phyloP scores from a whole-genome alignment of 495 filamentous ascomycete species.

The Thozetella sp. region DNA sequence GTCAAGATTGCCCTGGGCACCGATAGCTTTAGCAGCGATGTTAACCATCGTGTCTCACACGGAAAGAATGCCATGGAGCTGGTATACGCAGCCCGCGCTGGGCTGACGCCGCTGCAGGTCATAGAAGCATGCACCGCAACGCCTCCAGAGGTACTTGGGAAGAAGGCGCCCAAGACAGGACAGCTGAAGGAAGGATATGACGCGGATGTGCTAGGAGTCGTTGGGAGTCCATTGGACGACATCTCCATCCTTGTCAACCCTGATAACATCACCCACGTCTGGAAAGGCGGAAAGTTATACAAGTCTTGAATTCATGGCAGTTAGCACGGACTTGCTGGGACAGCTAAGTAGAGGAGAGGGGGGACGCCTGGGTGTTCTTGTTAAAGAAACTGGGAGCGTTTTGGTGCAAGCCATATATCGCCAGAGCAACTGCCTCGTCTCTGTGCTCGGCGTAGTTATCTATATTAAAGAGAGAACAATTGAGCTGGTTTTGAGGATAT shows the following conservation, averaged over 20 bases:
- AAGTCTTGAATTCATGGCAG: no score
- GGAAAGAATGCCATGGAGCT: conserved; percentile 41
- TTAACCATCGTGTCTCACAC: conserved; percentile 16
- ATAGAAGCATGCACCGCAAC: conserved; percentile 44
- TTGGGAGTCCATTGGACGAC: not conserved
- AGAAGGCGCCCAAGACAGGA: conserved; percentile 22
- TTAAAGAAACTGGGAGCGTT: no score
- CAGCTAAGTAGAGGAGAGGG: no score
- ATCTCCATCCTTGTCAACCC: not conserved
- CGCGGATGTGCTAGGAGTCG: not conserved
- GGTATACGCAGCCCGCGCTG: conserved; percentile 36
- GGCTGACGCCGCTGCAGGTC: conserved; percentile 41
- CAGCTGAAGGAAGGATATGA: not conserved
- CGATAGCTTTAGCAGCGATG: conserved; percentile 7
- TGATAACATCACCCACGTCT: conserved; percentile 1
- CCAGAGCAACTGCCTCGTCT: no score
- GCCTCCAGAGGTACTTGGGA: conserved; percentile 29
- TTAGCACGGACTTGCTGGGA: no score
- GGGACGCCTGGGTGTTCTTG: no score
- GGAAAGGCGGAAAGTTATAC: conserved; percentile 1
- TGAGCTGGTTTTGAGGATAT: no score
- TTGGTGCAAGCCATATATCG: no score
- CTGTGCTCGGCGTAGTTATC: no score
- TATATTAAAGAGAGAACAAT: no score
- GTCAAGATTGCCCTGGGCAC: conserved; percentile 37